phyloP scores from a whole-genome alignment of 1,284 basidiomycete genomes.

The Bondarzewia mesenterica region DNA sequence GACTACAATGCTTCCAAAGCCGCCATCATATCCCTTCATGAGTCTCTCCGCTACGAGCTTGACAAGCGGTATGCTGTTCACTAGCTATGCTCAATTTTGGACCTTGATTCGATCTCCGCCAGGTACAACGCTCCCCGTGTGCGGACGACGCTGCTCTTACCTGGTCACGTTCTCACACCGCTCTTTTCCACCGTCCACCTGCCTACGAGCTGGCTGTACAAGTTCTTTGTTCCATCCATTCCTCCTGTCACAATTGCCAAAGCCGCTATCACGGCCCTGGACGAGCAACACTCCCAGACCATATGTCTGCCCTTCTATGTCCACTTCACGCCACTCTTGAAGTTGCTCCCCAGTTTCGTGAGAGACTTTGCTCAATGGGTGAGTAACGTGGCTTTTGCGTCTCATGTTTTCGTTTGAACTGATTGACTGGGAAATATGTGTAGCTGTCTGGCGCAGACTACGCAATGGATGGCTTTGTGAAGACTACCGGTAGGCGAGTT shows the following conservation, averaged over 20 bases:
- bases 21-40: constrained; percentile 68
- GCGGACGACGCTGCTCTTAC: constrained; percentile 74
- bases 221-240: constrained; percentile 71
- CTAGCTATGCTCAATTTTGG: constrained; percentile 3
- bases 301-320: constrained; percentile 71
- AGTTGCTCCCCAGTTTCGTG: constrained; percentile 60
- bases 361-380: constrained; percentile 71
- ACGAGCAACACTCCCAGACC: constrained; percentile 65
- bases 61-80: constrained; percentile 47
- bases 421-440: neutral
- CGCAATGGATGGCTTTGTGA: constrained; percentile 13
- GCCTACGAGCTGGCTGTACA: constrained; percentile 43
- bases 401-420: neutral
- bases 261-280: constrained; percentile 69
- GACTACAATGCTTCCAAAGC: constrained; percentile 90
- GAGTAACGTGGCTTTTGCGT: constrained; percentile 15
- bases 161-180: constrained; percentile 68
- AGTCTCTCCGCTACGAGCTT: constrained; percentile 78
- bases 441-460: constrained; percentile 10
- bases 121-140: constrained; percentile 70
- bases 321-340: constrained; percentile 48
- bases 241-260: constrained; percentile 72
- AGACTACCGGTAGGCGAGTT: constrained; percentile 13
- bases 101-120: constrained; percentile 1
- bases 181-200: constrained; percentile 60